phyloP scores from a whole-genome alignment of 2,329 filamentous ascomycete species.

The Gyromitra esculenta region DNA sequence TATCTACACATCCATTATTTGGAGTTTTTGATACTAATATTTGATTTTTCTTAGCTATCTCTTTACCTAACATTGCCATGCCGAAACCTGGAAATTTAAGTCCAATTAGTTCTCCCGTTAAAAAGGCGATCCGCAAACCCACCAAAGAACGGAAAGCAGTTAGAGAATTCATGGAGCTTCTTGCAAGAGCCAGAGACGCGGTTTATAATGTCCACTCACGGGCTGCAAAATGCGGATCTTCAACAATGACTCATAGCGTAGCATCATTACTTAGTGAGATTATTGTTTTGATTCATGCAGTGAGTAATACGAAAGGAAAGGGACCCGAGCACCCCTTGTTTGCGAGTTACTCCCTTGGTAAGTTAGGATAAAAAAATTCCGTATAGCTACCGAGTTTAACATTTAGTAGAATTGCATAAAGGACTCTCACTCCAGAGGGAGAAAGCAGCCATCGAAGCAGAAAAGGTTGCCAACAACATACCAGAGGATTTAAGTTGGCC shows the following conservation, averaged over 20 bases:
- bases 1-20: conserved; percentile 4
- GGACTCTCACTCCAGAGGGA: conserved; percentile 75
- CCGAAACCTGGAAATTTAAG: conserved; percentile 61
- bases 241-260: conserved; percentile 69
- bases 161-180: conserved; percentile 66
- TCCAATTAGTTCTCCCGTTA: conserved; percentile 56
- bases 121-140: conserved; percentile 59
- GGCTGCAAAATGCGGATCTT: conserved; percentile 67
- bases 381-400: conserved; percentile 10
- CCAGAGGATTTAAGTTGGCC: conserved; percentile 61
- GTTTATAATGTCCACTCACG: conserved; percentile 71
- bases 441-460: conserved; percentile 66
- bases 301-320: conserved; percentile 64
- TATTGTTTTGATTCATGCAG: conserved; percentile 72
- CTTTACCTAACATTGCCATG: conserved; percentile 61
- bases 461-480: conserved; percentile 62
- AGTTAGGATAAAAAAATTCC: not conserved
- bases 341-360: conserved; percentile 67
- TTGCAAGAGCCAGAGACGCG: conserved; percentile 73
- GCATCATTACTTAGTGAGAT: conserved; percentile 73
- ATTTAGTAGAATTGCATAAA: conserved; percentile 71
- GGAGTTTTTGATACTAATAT: conserved; percentile 17
- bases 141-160: conserved; percentile 40
- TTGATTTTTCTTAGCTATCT: conserved; percentile 56
- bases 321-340: conserved; percentile 66